Percentiles rank a stretch among this genome's conserved stretches.
Conservation (phyloP, 2,329 filamentous ascomycete genomes). For the Curvularia hawaiiensis region DNA sequence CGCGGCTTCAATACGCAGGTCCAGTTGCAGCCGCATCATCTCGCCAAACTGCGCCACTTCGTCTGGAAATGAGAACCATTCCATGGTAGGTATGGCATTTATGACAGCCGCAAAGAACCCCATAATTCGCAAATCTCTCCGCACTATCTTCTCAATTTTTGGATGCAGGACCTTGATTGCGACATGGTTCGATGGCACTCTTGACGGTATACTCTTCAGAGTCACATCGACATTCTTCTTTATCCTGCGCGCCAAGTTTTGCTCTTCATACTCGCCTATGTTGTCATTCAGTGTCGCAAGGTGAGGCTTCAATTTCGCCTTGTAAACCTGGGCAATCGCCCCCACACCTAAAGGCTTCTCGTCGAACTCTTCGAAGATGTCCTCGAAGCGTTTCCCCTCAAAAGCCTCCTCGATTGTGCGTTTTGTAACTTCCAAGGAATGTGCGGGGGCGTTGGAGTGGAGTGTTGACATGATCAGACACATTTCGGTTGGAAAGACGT, state of each 20-base stretch:
- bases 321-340: constrained; percentile 97
- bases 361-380: constrained; percentile 96
- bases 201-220: constrained; percentile 82
- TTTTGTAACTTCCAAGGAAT: constrained; percentile 81
- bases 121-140: constrained; percentile 95
- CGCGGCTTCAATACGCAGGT: constrained; percentile 90
- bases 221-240: constrained; percentile 82
- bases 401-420: constrained; percentile 82
- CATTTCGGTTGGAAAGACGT: constrained; percentile 94
- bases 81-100: constrained; percentile 88
- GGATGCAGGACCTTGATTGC: constrained; percentile 97
- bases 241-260: constrained; percentile 70
- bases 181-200: constrained; percentile 89
- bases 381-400: constrained; percentile 76
- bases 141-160: constrained; percentile 83
- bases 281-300: constrained; percentile 68
- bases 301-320: constrained; percentile 84
- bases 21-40: constrained; percentile 98
- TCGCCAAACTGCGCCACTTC: constrained; percentile 93
- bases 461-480: constrained; percentile 93
- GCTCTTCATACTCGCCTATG: constrained; percentile 58
- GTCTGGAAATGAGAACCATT: constrained; percentile 95
- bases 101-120: constrained; percentile 82
- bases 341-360: constrained; percentile 89
- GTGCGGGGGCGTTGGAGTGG: constrained; percentile 92